phyloP scores from a whole-genome alignment of 2,329 filamentous ascomycete species.

The Phaeophleospora eucalypticola region DNA sequence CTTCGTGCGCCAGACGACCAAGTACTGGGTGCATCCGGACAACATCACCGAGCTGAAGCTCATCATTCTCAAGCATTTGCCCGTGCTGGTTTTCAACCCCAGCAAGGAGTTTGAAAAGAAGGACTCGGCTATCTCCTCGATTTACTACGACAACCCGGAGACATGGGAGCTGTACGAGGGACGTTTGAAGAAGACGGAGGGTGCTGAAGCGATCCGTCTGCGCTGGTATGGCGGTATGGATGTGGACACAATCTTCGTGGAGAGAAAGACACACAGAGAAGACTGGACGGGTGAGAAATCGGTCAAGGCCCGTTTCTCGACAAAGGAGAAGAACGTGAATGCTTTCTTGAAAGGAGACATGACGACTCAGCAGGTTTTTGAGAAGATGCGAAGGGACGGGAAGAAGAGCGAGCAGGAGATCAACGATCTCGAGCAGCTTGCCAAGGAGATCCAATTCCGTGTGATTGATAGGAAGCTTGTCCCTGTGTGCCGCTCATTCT shows the following conservation, averaged over 20 bases:
- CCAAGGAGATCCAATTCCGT: conserved; percentile 89
- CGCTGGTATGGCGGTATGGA: conserved; percentile 98
- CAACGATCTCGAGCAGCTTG: conserved; percentile 82
- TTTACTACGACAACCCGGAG: conserved; percentile 95
- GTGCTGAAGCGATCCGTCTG: conserved; percentile 91
- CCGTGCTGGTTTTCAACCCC: conserved; percentile 93
- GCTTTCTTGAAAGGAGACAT: conserved; percentile 79
- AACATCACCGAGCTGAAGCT: conserved; percentile 98
- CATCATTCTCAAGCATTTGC: conserved; percentile 94
- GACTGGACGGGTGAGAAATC: conserved; percentile 99
- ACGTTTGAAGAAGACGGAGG: conserved; percentile 94
- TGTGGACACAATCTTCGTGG: conserved; percentile 90
- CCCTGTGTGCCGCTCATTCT: conserved; percentile 92
- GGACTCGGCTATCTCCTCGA: conserved; percentile 93
- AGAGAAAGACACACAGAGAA: conserved; percentile 95
- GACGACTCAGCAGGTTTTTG: conserved; percentile 83
- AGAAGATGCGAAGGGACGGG: conserved; percentile 90
- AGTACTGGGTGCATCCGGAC: conserved; percentile 98
- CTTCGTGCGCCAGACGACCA: conserved; percentile 95
- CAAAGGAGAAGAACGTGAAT: conserved; percentile 98
- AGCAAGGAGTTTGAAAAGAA: conserved; percentile 91
- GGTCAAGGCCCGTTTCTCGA: conserved; percentile 89
- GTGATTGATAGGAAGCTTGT: conserved; percentile 80
- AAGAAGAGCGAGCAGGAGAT: conserved; percentile 93
- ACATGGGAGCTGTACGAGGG: conserved; percentile 94